Conservation (phyloP, 257 asterid species). For the Solanum megistacrolobum region DNA sequence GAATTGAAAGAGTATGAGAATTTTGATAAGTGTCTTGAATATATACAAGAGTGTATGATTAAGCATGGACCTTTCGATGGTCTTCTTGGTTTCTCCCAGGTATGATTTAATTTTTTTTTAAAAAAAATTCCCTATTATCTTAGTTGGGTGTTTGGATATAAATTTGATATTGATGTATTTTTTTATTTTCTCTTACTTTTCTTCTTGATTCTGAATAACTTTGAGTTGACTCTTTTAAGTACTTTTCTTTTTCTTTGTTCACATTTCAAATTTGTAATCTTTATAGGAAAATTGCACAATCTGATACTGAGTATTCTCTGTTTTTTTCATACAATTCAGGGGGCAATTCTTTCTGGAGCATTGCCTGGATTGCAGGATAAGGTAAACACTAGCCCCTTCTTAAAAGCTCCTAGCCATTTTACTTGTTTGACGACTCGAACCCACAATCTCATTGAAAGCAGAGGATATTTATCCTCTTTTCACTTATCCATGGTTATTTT, state of each 20-base stretch:
- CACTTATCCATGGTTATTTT: not conserved
- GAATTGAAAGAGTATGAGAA: constrained; percentile 56
- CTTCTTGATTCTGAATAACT: not conserved
- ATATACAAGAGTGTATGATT: constrained; percentile 61
- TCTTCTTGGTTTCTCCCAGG: constrained; percentile 98
- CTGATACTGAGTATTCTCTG: not conserved
- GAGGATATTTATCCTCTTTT: not conserved
- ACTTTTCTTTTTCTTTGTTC: not conserved
- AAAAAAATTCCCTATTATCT: not conserved
- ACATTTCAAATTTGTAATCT: not conserved
- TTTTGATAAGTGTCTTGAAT: constrained; percentile 69
- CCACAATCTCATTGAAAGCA: not conserved
- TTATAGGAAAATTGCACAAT: not conserved
- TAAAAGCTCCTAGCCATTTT: not conserved
- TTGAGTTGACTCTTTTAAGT: not conserved
- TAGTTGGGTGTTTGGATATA: not conserved
- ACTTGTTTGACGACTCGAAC: not conserved
- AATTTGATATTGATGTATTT: not conserved
- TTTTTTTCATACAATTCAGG: constrained; percentile 30
- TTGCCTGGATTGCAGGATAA: constrained; percentile 74
- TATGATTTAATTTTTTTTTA: not conserved
- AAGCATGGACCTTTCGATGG: constrained; percentile 83
- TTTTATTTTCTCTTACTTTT: not conserved
- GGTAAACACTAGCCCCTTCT: constrained; percentile 12
- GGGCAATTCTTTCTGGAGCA: constrained; percentile 78